Evolutionary conservation across 2,329 filamentous ascomycete species (phyloP), one percentile per base, ranked within the genome.

Genomic region (Cercospora zeae-maydis): DNA sequence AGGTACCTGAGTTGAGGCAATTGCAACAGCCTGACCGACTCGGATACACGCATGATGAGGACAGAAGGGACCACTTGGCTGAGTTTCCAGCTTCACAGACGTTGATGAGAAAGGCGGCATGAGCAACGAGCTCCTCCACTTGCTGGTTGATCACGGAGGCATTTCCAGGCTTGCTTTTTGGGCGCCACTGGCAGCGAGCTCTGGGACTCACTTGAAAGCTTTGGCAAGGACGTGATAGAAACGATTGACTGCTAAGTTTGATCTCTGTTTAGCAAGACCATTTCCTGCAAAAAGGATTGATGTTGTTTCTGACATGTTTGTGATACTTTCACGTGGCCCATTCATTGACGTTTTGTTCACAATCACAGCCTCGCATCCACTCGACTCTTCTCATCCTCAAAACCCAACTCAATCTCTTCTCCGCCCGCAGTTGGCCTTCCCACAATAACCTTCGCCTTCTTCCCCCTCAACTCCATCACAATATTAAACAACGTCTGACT

Each of bases 41-140:
- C 11, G 31, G 31, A 34, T 10, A 9, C 31, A 34, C n/a, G 10
- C 31, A 34, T 8, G 11, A 13, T 9, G 31, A 34, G 31, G 31
- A 9, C 8, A 13, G 31, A 9, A 34, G 31, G 31, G 10, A 34
- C 4, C 4, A 8, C 87, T 88, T 60, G 74, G 88, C 0, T 78
- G 13, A 14, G 42, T 27, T 6, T 6, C 21, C 42, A 13, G 21
- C 21, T 27, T n/a, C 3, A 13, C 19, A 19, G 21, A 27, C 14
- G 42, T 24, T 14, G 21, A 11, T 14, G 11, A n/a, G 7, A 13
- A 19, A n/a, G 21, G 5, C 21, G 13, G 24, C 42, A 3, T 24
- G 19, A 47, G 42, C 11, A 27, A n/a, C 9, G 11, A 2, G 42
- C 42, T 47, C 42, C 24, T 13, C 10, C 42, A 47, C 4, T 9